These are phyloP conservation scores for Gossypium raimondii DNA, from an alignment of 345 rosid species.

Conservation along the genomic window DNA sequence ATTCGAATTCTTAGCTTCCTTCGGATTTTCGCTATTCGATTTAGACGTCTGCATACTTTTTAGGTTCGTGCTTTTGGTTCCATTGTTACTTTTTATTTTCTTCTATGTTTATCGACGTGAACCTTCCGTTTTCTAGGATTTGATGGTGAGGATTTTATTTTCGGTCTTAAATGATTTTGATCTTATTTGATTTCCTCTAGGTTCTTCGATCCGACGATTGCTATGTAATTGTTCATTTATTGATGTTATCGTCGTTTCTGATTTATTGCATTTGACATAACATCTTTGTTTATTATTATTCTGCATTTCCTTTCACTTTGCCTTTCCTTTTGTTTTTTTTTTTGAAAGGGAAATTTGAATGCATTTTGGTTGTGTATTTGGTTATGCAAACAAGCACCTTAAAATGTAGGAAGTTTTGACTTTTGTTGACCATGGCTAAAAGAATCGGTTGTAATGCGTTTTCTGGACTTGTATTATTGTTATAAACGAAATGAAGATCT, in stretches of 20 bases:
- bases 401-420: not conserved
- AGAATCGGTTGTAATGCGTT: not conserved
- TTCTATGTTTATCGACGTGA: not conserved
- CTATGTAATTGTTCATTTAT: not conserved
- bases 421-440: not conserved
- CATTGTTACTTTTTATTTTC: not conserved
- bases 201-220: not conserved
- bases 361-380: not conserved
- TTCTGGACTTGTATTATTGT: not conserved
- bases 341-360: not conserved
- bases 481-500: not conserved
- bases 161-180: not conserved
- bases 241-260: not conserved
- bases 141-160: not conserved
- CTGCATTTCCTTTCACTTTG: not conserved
- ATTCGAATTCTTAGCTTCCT: not conserved
- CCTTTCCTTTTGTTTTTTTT: not conserved
- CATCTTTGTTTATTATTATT: not conserved
- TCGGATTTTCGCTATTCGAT: not conserved
- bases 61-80: not conserved
- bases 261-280: conserved; percentile 3
- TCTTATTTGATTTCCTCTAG: not conserved
- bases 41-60: not conserved
- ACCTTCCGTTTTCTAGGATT: not conserved
- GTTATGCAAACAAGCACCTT: not conserved